These are phyloP conservation scores for Parachaetomium inaequale DNA, from an alignment of 495 filamentous ascomycete species.

Conservation along the genomic window DNA sequence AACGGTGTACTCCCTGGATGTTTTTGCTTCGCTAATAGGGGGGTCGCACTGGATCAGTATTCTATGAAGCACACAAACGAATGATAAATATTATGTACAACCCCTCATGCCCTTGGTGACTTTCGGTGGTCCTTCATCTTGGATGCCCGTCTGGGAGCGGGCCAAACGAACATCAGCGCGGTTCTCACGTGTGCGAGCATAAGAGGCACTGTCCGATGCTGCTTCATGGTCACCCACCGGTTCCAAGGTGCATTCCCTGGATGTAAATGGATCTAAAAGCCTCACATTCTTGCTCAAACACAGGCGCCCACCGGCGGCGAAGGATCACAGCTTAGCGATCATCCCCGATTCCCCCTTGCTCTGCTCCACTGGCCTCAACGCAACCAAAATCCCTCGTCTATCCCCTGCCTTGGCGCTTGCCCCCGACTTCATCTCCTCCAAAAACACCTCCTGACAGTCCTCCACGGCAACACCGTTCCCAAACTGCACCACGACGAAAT, in stretches of 20 bases:
- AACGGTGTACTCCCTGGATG: not conserved
- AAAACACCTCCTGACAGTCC: conserved; percentile 82
- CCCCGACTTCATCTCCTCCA: conserved; percentile 39
- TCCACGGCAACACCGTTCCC: conserved; percentile 78
- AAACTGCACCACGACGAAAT: conserved; percentile 85
- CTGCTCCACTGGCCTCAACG: not conserved
- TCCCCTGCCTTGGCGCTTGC: not conserved
- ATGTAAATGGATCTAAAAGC: too few relatives aligned
- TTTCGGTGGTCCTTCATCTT: too few relatives aligned
- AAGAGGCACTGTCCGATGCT: too few relatives aligned
- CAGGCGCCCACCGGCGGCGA: too few relatives aligned
- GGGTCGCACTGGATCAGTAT: not conserved
- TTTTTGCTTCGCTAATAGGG: conserved; percentile 7
- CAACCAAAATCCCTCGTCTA: conserved; percentile 12
- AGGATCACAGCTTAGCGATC: conserved; percentile 3
- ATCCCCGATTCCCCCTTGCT: not conserved
- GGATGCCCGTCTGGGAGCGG: too few relatives aligned
- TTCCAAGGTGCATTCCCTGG: too few relatives aligned
- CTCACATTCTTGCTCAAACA: not conserved
- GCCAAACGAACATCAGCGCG: too few relatives aligned
- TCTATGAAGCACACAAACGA: not conserved
- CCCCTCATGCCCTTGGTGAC: not conserved
- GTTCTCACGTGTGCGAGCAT: too few relatives aligned
- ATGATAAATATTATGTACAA: not conserved
- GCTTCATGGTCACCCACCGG: too few relatives aligned